Base-by-base conservation (phyloP, 768 basidiomycete species). In the Cystobasidium onofrii region DNA sequence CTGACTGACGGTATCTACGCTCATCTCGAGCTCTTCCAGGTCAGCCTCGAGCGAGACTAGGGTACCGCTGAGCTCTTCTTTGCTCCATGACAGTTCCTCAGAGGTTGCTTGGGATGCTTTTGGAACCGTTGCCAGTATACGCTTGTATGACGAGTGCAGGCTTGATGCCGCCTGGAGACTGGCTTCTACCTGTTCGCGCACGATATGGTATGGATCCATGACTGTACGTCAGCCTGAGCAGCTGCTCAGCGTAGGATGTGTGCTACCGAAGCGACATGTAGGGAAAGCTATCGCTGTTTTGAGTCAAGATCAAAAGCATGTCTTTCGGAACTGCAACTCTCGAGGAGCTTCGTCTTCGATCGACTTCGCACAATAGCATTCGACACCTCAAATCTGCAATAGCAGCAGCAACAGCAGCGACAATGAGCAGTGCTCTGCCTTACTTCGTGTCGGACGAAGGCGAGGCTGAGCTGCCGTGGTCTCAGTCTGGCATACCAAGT, bases 81-180 rank as follows among this genome's bases (percentile, higher is more conserved):
- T 61, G 69, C 69, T 71, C 69, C 69, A 71, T 31, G 33, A 17
- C 20, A 71, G 55, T 25, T 71, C 69, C 13, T 71, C 69, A 29
- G 69, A 71, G 9, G 20, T 33, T 29, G 65, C 41, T 44, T 43
- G 44, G 17, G 46, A 67, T 10, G 65, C 6, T 18, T 41, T 33
- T 6, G 65, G 41, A n/a, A 71, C 50, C 13, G 69, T 71, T 12
- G 50, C 55, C 27, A 33, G 27, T 23, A 71, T 60, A 13, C 69
- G 69, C 55, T 60, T 71, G 69, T 57, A 71, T 52, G 36, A 41
- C n/a, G 33, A 33, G 55, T 57, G 55, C 33, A 71, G 34, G 50
- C 33, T 39, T 23, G 55, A 33, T 1, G 69, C 69, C 4, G 52
- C 2, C 41, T 71, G 69, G 20, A 71, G 36, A 36, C 50, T 31